Percentiles rank a stretch among this genome's conserved stretches.
phyloP scores from a whole-genome alignment of 148 eudicot species.

The Chenopodium album region DNA sequence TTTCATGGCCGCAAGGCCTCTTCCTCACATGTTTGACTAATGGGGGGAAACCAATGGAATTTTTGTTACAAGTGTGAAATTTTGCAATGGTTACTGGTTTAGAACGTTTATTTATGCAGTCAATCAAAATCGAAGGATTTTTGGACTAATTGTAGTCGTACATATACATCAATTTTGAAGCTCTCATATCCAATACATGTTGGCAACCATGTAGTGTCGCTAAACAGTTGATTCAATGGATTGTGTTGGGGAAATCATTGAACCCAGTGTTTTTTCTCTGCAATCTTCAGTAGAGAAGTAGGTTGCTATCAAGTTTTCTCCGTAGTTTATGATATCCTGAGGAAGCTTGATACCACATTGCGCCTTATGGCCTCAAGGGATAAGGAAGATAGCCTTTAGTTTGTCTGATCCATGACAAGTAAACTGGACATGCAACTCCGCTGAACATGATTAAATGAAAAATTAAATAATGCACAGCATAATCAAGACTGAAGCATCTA shows the following conservation, averaged over 20 bases:
- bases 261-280: too few species aligned
- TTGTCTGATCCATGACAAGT: too few species aligned
- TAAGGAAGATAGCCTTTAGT: too few species aligned
- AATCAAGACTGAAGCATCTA: background rate
- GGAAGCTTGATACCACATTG: too few species aligned
- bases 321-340: background rate
- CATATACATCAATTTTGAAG: conserved; percentile 2
- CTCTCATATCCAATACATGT: background rate
- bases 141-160: background rate
- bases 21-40: conserved; percentile 78
- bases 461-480: background rate
- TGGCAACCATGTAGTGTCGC: background rate
- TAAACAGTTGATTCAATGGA: background rate
- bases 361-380: too few species aligned
- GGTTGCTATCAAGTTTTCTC: background rate
- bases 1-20: conserved; percentile 90
- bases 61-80: background rate
- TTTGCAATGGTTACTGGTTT: too few species aligned
- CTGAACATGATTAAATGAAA: background rate
- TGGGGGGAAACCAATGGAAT: background rate
- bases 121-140: background rate
- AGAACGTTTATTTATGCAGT: too few species aligned
- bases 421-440: too few species aligned
- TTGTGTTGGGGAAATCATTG: too few species aligned
- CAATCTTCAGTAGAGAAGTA: background rate